Evolutionary conservation across 306 rosid genomes (phyloP), one percentile per base, ranked within the genome.

Genomic region (Prunus mongolica): DNA sequence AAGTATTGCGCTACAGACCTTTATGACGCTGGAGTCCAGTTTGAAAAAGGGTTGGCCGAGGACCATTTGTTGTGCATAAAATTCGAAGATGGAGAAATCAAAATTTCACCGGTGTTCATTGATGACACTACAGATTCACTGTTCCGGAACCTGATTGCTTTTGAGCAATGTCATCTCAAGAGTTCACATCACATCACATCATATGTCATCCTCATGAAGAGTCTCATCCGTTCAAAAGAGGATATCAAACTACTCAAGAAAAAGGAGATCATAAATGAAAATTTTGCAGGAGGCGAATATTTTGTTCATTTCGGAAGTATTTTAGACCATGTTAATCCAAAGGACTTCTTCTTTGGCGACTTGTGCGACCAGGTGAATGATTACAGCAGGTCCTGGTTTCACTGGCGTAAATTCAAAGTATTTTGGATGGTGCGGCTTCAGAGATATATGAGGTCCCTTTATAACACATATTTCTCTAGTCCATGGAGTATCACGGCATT

Each of bases 221-320:
- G 54, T 51, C 49, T 79, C 76, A 19, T 83, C 22, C 72, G 86
- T 71, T 83, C 78, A 8, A 4, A 9, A 75, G 47, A 0, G 19
- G 82, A 82, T 28, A 74, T 82, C 14, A 64, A 22, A 12, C 6
- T 63, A 38, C 83, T 82, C 0, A 1, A 13, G 50, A 34, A 7
- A 22, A 51, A 16, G 5, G 20, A 18, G 8, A 51, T 51, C 20
- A 16, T 51, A 51, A 2, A 3, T 0, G 19, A 51, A 12, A 6
- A 15, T 14, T 3, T 51, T 51, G 56, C 74, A 30, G 66, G 38
- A 13, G 41, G 68, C 57, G 27, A 79, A 55, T 75, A 74, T 45
- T 57, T 74, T 2, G 2, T 18, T 32, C 10, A 70, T 3, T 83
- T 83, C 15, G 5, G 27, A 2, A 75, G 62, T 64, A 71, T 79